Evolutionary conservation across 2,329 filamentous ascomycete genomes (phyloP), one percentile per base, ranked within the genome.

Genomic region (Fusarium nelsonii): DNA sequence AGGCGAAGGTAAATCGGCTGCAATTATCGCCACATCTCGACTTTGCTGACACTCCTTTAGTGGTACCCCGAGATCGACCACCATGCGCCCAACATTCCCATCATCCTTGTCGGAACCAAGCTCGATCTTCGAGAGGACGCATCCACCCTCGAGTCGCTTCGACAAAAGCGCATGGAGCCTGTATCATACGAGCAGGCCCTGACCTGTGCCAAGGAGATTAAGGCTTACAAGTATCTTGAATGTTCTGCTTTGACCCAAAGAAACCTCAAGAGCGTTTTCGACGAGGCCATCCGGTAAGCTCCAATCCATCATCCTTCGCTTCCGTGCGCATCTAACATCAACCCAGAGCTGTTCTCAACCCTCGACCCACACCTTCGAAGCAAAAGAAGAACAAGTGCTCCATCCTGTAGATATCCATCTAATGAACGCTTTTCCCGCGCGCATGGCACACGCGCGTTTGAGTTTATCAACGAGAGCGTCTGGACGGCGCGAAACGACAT

Each of bases 41-140:
- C 18, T 58, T 58, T 69, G 51, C 57, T 66, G 26, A 71, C 58
- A 26, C 36, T 18, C 32, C 16, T 49, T 28, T 51, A 98, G 94
- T 98, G 95, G 95, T 95, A 91, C 81, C 95, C 96, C 59, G 95
- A 99, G 81, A 98, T 98, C 78, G 93, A 97, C 76, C 95, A 98
- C 77, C 95, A 98, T 80, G 95, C 95, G 26, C 96, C 95, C 36
- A 92, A 92, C 78, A 94, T 97, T 56, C 95, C 95, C 62, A 97
- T 98, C 81, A 97, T 98, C 78, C 88, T 98, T 51, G 96, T 98
- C 74, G 95, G 95, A 72, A 98, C 95, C 75, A 98, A 98, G 87
- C 88, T 98, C 65, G 95, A 98, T 85, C 85, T 98, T 79, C 89
- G 95, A 81, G 95, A 98, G 79, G 94, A 98, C 78, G 89, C 89